Evolutionary conservation across 2,329 filamentous ascomycete genomes (phyloP), one percentile per base, ranked within the genome.

Genomic region (Colletotrichum sp.): DNA sequence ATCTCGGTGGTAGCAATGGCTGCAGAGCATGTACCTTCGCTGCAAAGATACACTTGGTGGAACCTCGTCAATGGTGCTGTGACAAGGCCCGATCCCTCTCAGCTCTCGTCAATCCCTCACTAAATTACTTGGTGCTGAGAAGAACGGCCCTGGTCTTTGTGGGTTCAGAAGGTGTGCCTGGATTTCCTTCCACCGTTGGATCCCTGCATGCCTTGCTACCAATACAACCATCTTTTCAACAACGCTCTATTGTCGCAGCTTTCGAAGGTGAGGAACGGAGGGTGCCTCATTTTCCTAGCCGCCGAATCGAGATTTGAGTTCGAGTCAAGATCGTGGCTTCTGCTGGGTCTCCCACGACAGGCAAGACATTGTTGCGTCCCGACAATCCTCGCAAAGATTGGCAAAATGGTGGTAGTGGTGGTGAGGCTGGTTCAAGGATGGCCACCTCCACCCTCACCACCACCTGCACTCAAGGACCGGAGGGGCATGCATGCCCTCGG

Each of bases 41-140:
- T 16, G 27, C 25, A 13, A 10, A 18, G 30, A 18, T 70, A 71
- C 61, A 32, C 27, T 8, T 16, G 8, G 6, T 22, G 61, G 52
- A n/a, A 30, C 62, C 70, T 60, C 12, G 39, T 25, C 48, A 10
- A 16, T 25, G 71, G 52, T 72, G 62, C 62, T 62, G 69, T 66
- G 72, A 75, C 73, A 62, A 60, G 69, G 70, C 66, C 73, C 71
- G 70, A 73, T 73, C 70, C 73, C 62, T 75, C 61, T 52, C 43
- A 65, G 71, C 66, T 74, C 66, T 71, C n/a, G 69, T 62, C 36
- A 32, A 60, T 52, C 65, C 28, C 43, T 15, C 55, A 28, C 64
- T 60, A 32, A 43, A 65, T 65, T 65, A 22, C 43, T 56, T 18
- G 60, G 30, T 56, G 58, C 68, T 25, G 58, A 27, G 28, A 25